Evolutionary conservation across 306 rosid genomes (phyloP).

Genomic region (Cicer judaicum): DNA sequence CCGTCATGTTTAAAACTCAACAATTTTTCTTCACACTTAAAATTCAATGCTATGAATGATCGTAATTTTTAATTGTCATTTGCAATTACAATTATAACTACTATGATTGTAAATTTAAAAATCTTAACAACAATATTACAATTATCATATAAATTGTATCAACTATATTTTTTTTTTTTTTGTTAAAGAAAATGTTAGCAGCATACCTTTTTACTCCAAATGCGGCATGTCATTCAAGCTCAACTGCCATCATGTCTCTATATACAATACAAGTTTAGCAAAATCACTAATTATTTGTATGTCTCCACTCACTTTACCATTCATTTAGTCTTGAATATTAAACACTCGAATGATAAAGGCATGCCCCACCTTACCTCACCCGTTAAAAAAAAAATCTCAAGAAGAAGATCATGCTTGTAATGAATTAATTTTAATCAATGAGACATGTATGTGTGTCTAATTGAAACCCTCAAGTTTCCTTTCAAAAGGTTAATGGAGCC

Average conservation of each 20-base stretch:
- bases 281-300: conserved; percentile 45
- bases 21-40: too few relatives aligned
- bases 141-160: too few relatives aligned
- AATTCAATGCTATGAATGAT: too few relatives aligned
- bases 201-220: conserved; percentile 9
- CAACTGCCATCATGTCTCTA: conserved; percentile 39
- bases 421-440: conserved; percentile 37
- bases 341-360: conserved; percentile 41
- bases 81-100: too few relatives aligned
- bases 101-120: too few relatives aligned
- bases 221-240: background rate
- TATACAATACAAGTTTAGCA: conserved; percentile 18
- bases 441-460: background rate
- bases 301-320: conserved; percentile 51
- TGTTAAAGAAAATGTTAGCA: too few relatives aligned
- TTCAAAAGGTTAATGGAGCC: too few relatives aligned
- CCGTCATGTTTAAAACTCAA: fast-evolving
- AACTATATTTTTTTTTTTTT: too few relatives aligned
- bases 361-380: conserved; percentile 48
- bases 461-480: too few relatives aligned
- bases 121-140: too few relatives aligned
- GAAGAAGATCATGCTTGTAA: conserved; percentile 37
- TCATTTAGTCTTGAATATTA: conserved; percentile 42
- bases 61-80: too few relatives aligned
- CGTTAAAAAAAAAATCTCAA: background rate